Conservation (phyloP, 2,329 filamentous ascomycete species). For the Diaporthe sp. region DNA sequence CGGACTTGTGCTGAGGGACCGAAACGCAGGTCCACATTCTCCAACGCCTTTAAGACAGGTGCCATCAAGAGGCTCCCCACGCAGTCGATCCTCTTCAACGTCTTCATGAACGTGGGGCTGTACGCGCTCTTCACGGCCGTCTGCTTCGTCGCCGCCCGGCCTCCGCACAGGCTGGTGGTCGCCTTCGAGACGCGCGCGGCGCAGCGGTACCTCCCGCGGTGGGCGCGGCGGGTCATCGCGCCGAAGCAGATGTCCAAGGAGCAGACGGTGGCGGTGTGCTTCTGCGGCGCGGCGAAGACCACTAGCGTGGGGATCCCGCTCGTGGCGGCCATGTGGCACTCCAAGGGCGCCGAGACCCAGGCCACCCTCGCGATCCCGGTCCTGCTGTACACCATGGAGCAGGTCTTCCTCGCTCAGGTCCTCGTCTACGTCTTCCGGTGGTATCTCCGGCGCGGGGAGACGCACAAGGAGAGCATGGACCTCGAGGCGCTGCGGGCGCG, state of each 20-base stretch:
- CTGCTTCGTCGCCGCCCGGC: constrained; percentile 67
- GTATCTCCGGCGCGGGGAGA: constrained; percentile 52
- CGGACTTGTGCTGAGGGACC: background rate
- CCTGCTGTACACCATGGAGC: constrained; percentile 72
- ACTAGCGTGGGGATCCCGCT: constrained; percentile 79
- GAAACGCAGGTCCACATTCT: constrained; percentile 73
- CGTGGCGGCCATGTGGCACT: constrained; percentile 76
- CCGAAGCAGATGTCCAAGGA: constrained; percentile 68
- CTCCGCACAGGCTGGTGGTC: constrained; percentile 52
- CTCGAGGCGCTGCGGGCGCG: constrained; percentile 39
- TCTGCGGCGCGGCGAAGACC: constrained; percentile 81
- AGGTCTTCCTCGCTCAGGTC: constrained; percentile 62
- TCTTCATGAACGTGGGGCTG: constrained; percentile 76
- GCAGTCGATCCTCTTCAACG: constrained; percentile 74
- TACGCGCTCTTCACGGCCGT: constrained; percentile 74
- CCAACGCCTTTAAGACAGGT: constrained; percentile 74
- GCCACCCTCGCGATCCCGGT: constrained; percentile 75
- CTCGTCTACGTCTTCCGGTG: constrained; percentile 63
- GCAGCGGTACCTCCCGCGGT: constrained; percentile 49
- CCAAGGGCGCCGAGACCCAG: constrained; percentile 66
- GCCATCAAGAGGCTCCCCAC: constrained; percentile 71
- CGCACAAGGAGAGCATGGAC: constrained; percentile 34
- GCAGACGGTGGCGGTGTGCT: constrained; percentile 79
- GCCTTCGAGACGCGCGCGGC: constrained; percentile 52
- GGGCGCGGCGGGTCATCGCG: constrained; percentile 56